Percentiles rank a stretch among this genome's conserved stretches.
Evolutionary conservation across 345 rosid species (phyloP).

Genomic region (Toxicodendron radicans): DNA sequence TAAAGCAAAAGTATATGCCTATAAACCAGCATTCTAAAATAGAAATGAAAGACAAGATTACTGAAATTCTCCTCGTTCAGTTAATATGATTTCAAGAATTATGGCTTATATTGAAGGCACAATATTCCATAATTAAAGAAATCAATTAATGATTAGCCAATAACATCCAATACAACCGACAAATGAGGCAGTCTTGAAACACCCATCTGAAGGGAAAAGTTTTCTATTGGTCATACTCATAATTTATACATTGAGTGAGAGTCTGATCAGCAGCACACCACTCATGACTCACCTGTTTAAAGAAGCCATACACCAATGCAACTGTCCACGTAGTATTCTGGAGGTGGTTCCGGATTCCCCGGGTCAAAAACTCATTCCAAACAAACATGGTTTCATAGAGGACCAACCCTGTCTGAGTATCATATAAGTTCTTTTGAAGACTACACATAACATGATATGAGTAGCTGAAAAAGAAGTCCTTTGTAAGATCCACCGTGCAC

Average conservation of each 20-base stretch:
- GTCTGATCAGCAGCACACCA: slow-evolving; percentile 21
- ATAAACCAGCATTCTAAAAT: neutral
- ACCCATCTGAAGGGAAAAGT: neutral
- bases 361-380: slow-evolving; percentile 97
- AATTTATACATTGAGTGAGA: neutral
- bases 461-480: slow-evolving; percentile 99
- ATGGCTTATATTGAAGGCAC: neutral
- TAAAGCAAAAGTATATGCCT: neutral
- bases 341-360: slow-evolving; percentile 85
- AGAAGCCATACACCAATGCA: slow-evolving; percentile 94
- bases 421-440: slow-evolving; percentile 83
- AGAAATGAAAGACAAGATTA: neutral
- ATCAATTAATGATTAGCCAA: neutral
- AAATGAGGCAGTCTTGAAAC: neutral
- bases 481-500: slow-evolving; percentile 85
- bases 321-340: slow-evolving; percentile 94
- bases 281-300: slow-evolving; percentile 74
- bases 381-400: slow-evolving; percentile 95
- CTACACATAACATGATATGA: slow-evolving; percentile 92
- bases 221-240: neutral
- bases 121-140: neutral
- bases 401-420: slow-evolving; percentile 60
- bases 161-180: neutral
- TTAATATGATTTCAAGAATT: neutral
- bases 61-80: neutral